Conservation (phyloP, 805 yeast genomes). For the Hanseniaspora lindneri region DNA sequence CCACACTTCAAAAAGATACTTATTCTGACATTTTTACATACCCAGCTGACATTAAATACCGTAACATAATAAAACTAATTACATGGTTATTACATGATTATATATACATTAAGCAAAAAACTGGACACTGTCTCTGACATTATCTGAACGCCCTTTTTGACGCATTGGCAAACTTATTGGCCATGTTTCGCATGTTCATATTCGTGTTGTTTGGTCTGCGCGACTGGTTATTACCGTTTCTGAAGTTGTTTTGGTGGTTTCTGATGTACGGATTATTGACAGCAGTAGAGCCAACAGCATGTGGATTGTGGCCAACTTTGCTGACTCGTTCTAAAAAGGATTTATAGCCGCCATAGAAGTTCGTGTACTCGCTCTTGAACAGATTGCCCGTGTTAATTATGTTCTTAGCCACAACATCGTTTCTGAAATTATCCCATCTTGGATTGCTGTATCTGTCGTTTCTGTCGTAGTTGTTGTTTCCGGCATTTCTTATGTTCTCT, state of each 20-base stretch:
- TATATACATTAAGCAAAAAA: no score
- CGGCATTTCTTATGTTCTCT: background rate
- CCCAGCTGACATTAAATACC: no score
- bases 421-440: constrained; percentile 1
- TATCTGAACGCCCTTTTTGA: background rate
- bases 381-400: constrained; percentile 2
- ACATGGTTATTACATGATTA: no score
- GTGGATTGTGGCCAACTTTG: background rate
- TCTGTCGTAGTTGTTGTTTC: background rate
- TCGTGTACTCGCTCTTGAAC: constrained; percentile 2
- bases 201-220: background rate
- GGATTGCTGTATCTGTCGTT: background rate
- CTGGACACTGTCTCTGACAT: background rate
- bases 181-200: background rate
- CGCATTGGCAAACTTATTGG: background rate
- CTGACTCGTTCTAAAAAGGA: background rate
- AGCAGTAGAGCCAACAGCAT: background rate
- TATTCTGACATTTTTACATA: no score
- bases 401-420: constrained; percentile 1
- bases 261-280: background rate
- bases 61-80: no score
- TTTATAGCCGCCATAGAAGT: constrained; percentile 13
- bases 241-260: background rate
- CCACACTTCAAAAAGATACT: no score
- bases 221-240: background rate